Conservation (phyloP, 2,329 filamentous ascomycete species). For the Thelonectria rubi region DNA sequence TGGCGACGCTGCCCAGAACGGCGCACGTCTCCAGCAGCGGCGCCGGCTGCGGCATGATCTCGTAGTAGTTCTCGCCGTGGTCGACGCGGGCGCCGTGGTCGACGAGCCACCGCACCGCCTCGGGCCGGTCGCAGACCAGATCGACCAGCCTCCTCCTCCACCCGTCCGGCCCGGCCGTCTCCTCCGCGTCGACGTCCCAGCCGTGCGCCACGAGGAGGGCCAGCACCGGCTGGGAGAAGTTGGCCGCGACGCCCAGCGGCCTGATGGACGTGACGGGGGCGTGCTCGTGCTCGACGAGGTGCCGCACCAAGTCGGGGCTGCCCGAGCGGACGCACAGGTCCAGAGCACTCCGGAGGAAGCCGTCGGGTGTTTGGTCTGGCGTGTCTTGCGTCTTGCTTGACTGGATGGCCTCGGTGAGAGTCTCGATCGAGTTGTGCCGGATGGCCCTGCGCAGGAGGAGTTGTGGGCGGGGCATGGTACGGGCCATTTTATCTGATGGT, state of each 20-base stretch:
- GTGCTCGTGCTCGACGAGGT: conserved; percentile 9
- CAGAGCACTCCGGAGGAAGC: conserved; percentile 1
- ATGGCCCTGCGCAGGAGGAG: neutral
- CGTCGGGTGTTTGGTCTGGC: neutral
- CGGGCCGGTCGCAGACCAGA: conserved; percentile 8
- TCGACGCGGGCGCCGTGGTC: conserved; percentile 20
- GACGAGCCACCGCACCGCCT: conserved; percentile 23
- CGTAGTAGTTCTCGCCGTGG: conserved; percentile 6
- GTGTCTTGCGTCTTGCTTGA: neutral
- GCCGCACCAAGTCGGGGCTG: neutral
- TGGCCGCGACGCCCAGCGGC: neutral
- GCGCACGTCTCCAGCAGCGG: conserved; percentile 14
- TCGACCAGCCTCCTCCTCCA: conserved; percentile 16
- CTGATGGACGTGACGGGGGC: neutral
- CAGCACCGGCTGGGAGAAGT: conserved; percentile 13
- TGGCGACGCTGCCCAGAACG: conserved; percentile 7
- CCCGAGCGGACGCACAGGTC: neutral
- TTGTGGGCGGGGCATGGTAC: neutral
- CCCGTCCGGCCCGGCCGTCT: neutral
- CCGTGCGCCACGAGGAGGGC: conserved; percentile 18
- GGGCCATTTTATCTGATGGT: neutral
- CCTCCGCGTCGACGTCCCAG: conserved; percentile 22
- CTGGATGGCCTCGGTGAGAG: neutral
- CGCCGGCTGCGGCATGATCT: conserved; percentile 6
- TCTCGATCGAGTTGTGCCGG: neutral